Evolutionary conservation across 108 stramenopile genomes (phyloP).

Genomic region (Cyclotella cryptica): DNA sequence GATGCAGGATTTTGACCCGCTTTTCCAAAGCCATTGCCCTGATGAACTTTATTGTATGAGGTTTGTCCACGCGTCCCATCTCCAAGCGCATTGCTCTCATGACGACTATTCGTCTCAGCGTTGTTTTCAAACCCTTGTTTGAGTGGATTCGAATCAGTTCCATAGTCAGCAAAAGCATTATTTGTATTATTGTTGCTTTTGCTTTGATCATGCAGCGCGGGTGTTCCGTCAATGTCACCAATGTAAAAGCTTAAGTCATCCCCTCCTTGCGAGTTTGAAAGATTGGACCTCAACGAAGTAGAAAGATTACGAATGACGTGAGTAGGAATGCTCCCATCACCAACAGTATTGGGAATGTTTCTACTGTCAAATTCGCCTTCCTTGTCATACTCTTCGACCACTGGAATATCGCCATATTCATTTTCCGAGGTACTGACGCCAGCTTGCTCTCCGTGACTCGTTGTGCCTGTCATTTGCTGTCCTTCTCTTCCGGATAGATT

Average conservation of each 20-base stretch:
- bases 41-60: not conserved
- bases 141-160: no score
- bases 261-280: slow-evolving; percentile 1
- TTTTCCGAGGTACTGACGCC: not conserved
- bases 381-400: not conserved
- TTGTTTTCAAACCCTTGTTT: not conserved
- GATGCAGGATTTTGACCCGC: not conserved
- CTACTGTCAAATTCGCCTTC: not conserved
- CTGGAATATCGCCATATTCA: not conserved
- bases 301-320: not conserved
- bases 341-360: not conserved
- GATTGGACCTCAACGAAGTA: slow-evolving; percentile 5
- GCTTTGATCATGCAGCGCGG: not conserved
- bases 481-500: not conserved
- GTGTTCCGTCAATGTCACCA: not conserved
- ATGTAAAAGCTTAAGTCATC: not conserved
- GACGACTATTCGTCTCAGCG: not conserved
- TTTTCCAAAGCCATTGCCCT: not conserved
- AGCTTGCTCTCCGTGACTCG: no score
- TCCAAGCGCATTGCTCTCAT: not conserved
- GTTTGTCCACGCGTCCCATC: not conserved
- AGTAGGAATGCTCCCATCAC: not conserved
- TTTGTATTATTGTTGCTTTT: not conserved
- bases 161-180: not conserved
- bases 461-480: not conserved